phyloP scores from a whole-genome alignment of 1,284 basidiomycete species.

The Malassezia sympodialis region DNA sequence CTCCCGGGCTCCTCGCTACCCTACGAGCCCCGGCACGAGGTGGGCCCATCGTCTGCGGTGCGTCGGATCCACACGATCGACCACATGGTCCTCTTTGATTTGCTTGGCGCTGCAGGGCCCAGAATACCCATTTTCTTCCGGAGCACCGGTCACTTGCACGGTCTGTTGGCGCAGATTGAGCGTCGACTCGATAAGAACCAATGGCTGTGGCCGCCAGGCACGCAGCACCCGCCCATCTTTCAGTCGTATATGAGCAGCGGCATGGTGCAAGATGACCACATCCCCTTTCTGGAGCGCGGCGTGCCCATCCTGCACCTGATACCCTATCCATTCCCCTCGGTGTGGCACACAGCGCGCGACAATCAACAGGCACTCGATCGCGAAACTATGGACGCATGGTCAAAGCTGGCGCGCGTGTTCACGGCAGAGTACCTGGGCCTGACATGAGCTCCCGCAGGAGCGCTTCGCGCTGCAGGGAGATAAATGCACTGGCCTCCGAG shows the following conservation, averaged over 20 bases:
- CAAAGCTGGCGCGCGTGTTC: conserved; percentile 74
- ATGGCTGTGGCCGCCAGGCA: conserved; percentile 21
- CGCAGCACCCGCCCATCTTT: conserved; percentile 14
- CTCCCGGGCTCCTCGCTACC: neutral
- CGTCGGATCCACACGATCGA: conserved; percentile 39
- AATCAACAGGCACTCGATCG: conserved; percentile 75
- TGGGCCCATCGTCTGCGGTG: conserved; percentile 12
- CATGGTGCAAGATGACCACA: conserved; percentile 84
- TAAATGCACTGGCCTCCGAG: neutral
- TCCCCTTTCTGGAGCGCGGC: conserved; percentile 74
- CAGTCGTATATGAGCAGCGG: conserved; percentile 49
- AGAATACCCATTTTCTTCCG: conserved; percentile 32
- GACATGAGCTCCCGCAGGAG: conserved; percentile 7
- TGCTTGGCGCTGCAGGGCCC: conserved; percentile 34
- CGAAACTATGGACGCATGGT: conserved; percentile 71
- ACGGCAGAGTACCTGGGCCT: conserved; percentile 80
- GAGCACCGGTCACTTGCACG: conserved; percentile 33
- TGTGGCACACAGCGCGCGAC: conserved; percentile 89
- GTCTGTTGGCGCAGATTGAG: conserved; percentile 25
- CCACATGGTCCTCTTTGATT: conserved; percentile 40
- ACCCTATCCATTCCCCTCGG: conserved; percentile 72
- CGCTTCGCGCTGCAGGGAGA: neutral
- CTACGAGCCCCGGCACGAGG: conserved; percentile 3
- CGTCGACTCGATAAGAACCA: conserved; percentile 16
- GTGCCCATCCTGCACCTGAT: conserved; percentile 87